Evolutionary conservation across 2,329 filamentous ascomycete species (phyloP).

Genomic region (Colletotrichum tropicale): DNA sequence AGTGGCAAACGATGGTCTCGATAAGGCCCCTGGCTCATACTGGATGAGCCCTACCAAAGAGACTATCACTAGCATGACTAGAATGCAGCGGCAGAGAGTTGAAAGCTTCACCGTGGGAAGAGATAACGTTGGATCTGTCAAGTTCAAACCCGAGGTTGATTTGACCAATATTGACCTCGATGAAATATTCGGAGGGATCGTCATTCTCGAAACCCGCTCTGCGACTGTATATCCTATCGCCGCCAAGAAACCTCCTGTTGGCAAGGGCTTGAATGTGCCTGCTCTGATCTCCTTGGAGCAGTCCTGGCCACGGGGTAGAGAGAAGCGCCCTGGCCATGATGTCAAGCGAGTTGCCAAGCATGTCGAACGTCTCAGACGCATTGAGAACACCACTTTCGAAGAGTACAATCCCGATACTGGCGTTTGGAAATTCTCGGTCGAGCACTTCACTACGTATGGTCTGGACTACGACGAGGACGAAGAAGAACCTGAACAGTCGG

Average conservation of each 20-base stretch:
- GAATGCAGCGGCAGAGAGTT: constrained; percentile 77
- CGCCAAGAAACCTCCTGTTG: constrained; percentile 79
- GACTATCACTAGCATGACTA: constrained; percentile 80
- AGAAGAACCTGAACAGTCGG: constrained; percentile 48
- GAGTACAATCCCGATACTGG: constrained; percentile 81
- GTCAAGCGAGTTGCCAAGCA: constrained; percentile 80
- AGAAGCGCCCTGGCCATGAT: constrained; percentile 57
- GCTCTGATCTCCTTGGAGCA: constrained; percentile 88
- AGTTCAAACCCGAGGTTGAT: constrained; percentile 83
- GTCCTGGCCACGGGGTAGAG: constrained; percentile 80
- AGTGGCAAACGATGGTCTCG: constrained; percentile 28
- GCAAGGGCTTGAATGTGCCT: constrained; percentile 90
- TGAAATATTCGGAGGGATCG: constrained; percentile 77
- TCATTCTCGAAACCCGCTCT: constrained; percentile 76
- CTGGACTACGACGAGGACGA: constrained; percentile 81
- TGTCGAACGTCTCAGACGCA: constrained; percentile 78
- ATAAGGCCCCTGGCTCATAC: constrained; percentile 74
- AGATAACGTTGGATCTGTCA: constrained; percentile 78
- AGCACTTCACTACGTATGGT: constrained; percentile 96
- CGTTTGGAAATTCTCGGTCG: constrained; percentile 90
- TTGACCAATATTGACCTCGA: constrained; percentile 80
- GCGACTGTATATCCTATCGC: constrained; percentile 86
- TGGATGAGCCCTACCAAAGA: constrained; percentile 82
- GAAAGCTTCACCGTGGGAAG: constrained; percentile 82
- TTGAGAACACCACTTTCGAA: constrained; percentile 81